Evolutionary conservation across 352 stramenopile genomes (phyloP).

Genomic region (Globisporangium abappressorium): DNA sequence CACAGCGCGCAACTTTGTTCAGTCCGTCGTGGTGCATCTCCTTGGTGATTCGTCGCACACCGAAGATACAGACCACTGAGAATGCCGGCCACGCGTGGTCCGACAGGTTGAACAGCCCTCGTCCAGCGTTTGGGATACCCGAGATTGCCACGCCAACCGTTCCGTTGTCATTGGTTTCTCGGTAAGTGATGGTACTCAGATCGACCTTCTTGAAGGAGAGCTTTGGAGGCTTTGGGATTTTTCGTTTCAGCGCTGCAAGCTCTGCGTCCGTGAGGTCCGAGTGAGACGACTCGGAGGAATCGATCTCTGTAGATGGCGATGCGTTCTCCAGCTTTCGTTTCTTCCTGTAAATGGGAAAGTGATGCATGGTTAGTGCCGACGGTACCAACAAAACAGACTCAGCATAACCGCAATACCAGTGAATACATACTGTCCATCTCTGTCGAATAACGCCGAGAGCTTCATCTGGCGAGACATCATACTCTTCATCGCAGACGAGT

Average conservation of each 20-base stretch:
- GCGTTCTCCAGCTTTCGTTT: slow-evolving; percentile 67
- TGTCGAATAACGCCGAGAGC: slow-evolving; percentile 65
- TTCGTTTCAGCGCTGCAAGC: slow-evolving; percentile 70
- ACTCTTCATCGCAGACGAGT: slow-evolving; percentile 83
- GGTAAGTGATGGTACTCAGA: slow-evolving; percentile 79
- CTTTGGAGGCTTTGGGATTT: slow-evolving; percentile 82
- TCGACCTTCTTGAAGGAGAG: slow-evolving; percentile 85
- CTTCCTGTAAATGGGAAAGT: slow-evolving; percentile 43
- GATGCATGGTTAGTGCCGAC: slow-evolving; percentile 1
- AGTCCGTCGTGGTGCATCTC: slow-evolving; percentile 85
- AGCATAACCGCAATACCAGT: background rate
- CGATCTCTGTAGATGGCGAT: slow-evolving; percentile 60
- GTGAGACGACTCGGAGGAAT: slow-evolving; percentile 61
- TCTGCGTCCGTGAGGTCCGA: slow-evolving; percentile 79
- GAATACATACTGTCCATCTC: slow-evolving; percentile 64
- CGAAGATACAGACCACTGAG: slow-evolving; percentile 88
- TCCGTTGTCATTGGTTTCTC: slow-evolving; percentile 85
- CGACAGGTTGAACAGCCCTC: slow-evolving; percentile 83
- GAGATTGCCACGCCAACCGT: slow-evolving; percentile 81
- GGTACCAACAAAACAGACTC: background rate
- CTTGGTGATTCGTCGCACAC: slow-evolving; percentile 80
- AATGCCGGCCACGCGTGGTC: slow-evolving; percentile 79
- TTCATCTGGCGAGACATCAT: slow-evolving; percentile 87
- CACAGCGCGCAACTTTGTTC: slow-evolving; percentile 84
- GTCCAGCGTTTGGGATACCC: slow-evolving; percentile 78